phyloP scores from a whole-genome alignment of 805 yeast genomes.

The Jamesozyma gamospora region DNA sequence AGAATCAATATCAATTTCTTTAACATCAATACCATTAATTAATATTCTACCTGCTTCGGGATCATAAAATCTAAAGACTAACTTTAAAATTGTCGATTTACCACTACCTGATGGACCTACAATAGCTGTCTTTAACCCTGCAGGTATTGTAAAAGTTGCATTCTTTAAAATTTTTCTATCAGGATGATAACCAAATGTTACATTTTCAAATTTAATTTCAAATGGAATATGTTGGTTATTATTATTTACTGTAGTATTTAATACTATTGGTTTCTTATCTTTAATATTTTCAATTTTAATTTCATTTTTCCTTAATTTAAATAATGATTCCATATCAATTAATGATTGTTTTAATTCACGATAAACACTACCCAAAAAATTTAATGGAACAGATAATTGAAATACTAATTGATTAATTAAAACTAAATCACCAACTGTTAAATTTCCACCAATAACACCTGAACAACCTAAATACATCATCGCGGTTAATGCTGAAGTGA shows the following conservation, averaged over 20 bases:
- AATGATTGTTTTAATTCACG: slow-evolving; percentile 88
- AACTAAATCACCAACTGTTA: slow-evolving; percentile 92
- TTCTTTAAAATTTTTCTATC: slow-evolving; percentile 77
- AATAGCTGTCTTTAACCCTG: slow-evolving; percentile 84
- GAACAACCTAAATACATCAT: slow-evolving; percentile 98
- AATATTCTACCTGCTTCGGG: slow-evolving; percentile 65
- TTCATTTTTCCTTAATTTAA: slow-evolving; percentile 69
- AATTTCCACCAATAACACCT: slow-evolving; percentile 73
- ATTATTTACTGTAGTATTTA: slow-evolving; percentile 18
- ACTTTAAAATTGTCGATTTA: slow-evolving; percentile 75
- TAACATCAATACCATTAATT: slow-evolving; percentile 83
- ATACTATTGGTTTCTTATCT: slow-evolving; percentile 36
- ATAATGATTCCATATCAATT: slow-evolving; percentile 91
- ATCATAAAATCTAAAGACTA: slow-evolving; percentile 86
- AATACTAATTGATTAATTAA: slow-evolving; percentile 91
- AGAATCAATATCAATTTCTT: slow-evolving; percentile 63
- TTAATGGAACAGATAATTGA: slow-evolving; percentile 89
- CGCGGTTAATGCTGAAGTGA: slow-evolving; percentile 81
- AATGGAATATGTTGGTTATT: slow-evolving; percentile 38
- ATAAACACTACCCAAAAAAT: slow-evolving; percentile 90
- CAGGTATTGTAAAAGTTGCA: slow-evolving; percentile 77
- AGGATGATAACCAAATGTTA: slow-evolving; percentile 83
- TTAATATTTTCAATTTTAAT: slow-evolving; percentile 60
- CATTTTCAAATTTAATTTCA: slow-evolving; percentile 81
- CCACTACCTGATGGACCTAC: slow-evolving; percentile 98